Evolutionary conservation across 2,329 filamentous ascomycete genomes (phyloP).

Genomic region (Neurospora crassa): DNA sequence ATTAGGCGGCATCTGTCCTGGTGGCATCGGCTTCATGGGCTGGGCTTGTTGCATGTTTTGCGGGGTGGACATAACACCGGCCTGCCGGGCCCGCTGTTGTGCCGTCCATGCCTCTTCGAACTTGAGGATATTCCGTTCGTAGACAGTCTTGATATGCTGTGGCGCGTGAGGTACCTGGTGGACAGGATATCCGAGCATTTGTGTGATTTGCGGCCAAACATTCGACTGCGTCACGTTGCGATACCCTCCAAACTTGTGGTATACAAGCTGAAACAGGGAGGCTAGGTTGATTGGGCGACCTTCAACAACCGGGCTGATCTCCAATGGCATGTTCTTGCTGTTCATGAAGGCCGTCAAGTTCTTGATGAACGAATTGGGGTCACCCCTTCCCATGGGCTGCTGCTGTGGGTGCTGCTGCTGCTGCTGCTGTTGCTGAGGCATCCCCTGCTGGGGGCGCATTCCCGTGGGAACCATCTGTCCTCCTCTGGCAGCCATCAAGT

Average conservation of each 20-base stretch:
- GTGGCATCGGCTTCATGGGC: conserved; percentile 34
- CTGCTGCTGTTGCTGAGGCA: conserved; percentile 36
- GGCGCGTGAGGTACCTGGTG: conserved; percentile 57
- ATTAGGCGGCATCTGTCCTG: conserved; percentile 24
- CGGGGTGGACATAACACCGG: conserved; percentile 16
- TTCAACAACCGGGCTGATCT: conserved; percentile 62
- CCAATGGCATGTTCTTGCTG: conserved; percentile 61
- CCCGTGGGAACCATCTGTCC: conserved; percentile 41
- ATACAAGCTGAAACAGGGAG: conserved; percentile 67
- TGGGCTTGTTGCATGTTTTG: conserved; percentile 29
- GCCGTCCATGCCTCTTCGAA: conserved; percentile 66
- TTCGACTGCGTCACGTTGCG: conserved; percentile 61
- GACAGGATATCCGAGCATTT: conserved; percentile 50
- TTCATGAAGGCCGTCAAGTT: conserved; percentile 71
- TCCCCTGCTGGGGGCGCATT: conserved; percentile 23
- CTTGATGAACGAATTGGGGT: conserved; percentile 63
- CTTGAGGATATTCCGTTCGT: conserved; percentile 63
- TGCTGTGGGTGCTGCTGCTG: conserved; percentile 18
- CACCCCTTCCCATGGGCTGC: conserved; percentile 25
- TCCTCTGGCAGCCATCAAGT: conserved; percentile 42
- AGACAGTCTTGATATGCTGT: conserved; percentile 61
- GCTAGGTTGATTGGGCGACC: conserved; percentile 67
- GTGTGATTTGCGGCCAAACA: conserved; percentile 65
- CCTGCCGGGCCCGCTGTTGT: conserved; percentile 33
- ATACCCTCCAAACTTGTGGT: conserved; percentile 63